A percentile compares a stretch with the other conserved stretches of the same genome.
phyloP scores from a whole-genome alignment of 192 early-diverging fungal species.

The Glomus cerebriforme region DNA sequence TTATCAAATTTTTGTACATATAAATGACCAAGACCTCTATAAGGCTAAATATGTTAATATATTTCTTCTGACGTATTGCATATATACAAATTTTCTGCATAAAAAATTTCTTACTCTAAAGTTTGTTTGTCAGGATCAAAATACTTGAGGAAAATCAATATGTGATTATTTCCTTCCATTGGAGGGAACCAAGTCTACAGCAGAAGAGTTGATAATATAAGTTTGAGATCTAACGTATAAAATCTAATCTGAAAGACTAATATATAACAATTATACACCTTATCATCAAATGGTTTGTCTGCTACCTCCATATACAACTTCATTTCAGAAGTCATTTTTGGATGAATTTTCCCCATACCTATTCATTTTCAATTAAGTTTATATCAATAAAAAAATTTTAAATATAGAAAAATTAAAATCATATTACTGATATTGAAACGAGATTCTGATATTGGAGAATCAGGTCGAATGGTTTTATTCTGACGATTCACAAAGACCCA shows the following conservation, averaged over 20 bases:
- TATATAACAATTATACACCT: conserved; percentile 36
- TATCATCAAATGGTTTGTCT: conserved; percentile 35
- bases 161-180: conserved; percentile 30
- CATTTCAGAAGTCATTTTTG: conserved; percentile 41
- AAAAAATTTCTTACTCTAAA: conserved; percentile 56
- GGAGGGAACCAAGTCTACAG: conserved; percentile 11
- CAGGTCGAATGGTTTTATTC: conserved; percentile 90
- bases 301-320: conserved; percentile 44
- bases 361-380: neutral
- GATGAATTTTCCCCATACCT: conserved; percentile 43
- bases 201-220: neutral
- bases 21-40: conserved; percentile 56
- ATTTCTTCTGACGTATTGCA: neutral
- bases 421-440: conserved; percentile 50
- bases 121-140: conserved; percentile 66
- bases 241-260: neutral
- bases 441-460: conserved; percentile 60
- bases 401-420: conserved; percentile 29
- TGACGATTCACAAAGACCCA: conserved; percentile 89
- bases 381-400: neutral
- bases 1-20: conserved; percentile 52
- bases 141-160: conserved; percentile 84
- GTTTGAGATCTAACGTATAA: neutral
- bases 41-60: neutral
- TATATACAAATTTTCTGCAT: neutral